phyloP scores from a whole-genome alignment of 306 rosid genomes.

The Corylus heterophylla region DNA sequence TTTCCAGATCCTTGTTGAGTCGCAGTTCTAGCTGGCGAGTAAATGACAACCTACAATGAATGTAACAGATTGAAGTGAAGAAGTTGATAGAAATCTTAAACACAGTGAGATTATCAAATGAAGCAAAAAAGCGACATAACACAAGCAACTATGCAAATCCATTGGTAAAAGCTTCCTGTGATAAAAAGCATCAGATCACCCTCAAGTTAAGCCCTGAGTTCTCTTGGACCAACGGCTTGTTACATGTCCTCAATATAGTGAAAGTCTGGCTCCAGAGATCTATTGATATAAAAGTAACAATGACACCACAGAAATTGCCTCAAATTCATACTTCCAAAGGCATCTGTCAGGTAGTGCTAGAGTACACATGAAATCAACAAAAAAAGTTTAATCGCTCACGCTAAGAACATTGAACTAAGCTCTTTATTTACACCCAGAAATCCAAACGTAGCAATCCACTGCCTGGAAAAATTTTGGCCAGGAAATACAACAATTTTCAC shows the following conservation, averaged over 20 bases:
- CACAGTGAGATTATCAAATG: slow-evolving; percentile 14
- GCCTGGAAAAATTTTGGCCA: neutral
- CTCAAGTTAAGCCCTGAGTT: neutral
- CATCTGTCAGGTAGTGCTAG: neutral
- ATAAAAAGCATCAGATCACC: neutral
- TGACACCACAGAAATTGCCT: too few species aligned
- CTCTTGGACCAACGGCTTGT: neutral
- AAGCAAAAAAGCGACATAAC: neutral
- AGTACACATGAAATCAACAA: neutral
- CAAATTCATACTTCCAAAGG: too few species aligned
- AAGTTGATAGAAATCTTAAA: neutral
- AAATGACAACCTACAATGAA: slow-evolving; percentile 73
- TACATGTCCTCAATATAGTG: neutral
- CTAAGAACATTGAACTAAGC: neutral
- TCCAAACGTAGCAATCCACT: neutral
- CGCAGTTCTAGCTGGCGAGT: slow-evolving; percentile 97
- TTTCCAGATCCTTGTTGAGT: slow-evolving; percentile 98
- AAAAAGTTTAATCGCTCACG: neutral
- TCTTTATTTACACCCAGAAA: neutral
- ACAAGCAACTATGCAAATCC: neutral
- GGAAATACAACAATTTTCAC: neutral
- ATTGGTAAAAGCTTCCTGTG: neutral
- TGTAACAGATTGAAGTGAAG: neutral
- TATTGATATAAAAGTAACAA: neutral
- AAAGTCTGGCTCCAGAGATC: neutral